phyloP scores from a whole-genome alignment of 75 land plant genomes.

The Picea glauca region DNA sequence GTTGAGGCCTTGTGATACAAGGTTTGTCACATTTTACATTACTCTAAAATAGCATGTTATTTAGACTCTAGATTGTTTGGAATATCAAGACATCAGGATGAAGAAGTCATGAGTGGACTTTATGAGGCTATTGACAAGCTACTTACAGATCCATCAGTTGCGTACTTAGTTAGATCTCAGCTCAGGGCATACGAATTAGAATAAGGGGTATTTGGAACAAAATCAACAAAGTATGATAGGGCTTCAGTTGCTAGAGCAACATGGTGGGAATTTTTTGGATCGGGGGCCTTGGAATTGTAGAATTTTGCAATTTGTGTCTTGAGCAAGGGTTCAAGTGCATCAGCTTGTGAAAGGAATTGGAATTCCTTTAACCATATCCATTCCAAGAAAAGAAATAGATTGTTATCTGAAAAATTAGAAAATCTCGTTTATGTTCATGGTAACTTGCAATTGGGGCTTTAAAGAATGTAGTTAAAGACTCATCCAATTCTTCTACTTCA shows the following conservation, averaged over 20 bases:
- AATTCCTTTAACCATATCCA: neutral
- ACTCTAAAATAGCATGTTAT: neutral
- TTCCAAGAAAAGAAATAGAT: neutral
- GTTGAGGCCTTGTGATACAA: too few species aligned
- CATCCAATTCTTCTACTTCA: neutral
- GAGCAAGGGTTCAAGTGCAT: neutral
- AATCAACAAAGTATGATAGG: neutral
- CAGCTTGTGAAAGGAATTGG: neutral
- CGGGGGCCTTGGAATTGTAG: neutral
- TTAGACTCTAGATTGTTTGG: neutral
- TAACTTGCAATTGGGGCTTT: neutral
- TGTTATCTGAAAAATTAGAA: neutral
- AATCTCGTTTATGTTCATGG: neutral
- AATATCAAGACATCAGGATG: neutral
- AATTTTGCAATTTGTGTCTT: neutral
- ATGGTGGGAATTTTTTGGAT: neutral
- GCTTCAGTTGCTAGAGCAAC: neutral
- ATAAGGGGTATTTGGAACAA: neutral
- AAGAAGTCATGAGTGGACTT: neutral
- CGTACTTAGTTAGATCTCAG: neutral
- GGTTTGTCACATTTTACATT: too few species aligned
- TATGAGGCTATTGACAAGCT: neutral
- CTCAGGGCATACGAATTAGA: neutral
- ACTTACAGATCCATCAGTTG: neutral
- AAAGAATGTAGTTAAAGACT: neutral